Conservation (phyloP, 108 stramenopile species). For the Aurantiochytrium sp. region DNA sequence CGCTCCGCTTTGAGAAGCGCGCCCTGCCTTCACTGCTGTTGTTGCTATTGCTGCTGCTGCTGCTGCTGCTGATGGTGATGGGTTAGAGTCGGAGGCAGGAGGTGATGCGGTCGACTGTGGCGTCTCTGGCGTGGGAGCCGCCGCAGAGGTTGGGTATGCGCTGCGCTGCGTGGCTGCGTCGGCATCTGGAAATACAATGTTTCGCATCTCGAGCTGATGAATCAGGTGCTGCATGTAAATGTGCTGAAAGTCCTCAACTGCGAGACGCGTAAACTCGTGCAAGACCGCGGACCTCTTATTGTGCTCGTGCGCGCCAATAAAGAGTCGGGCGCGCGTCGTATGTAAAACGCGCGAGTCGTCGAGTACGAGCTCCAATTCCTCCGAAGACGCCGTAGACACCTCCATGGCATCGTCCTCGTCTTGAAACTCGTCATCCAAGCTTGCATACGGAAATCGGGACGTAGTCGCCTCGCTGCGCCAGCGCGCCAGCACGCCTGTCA, state of each 20-base stretch:
- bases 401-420: not conserved
- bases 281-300: not conserved
- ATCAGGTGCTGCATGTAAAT: not conserved
- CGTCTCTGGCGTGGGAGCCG: too few species aligned
- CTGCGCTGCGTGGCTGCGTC: not conserved
- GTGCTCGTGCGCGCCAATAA: not conserved
- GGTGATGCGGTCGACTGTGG: too few species aligned
- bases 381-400: not conserved
- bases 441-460: not conserved
- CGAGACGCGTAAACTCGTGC: not conserved
- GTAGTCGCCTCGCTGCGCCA: not conserved
- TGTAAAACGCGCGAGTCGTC: not conserved
- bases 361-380: not conserved
- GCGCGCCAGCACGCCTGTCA: not conserved
- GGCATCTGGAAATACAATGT: not conserved
- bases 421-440: not conserved
- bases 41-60: too few species aligned
- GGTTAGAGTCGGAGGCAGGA: too few species aligned
- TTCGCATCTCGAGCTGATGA: not conserved
- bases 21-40: not conserved
- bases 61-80: too few species aligned
- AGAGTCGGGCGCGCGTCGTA: not conserved
- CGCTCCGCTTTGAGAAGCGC: not conserved
- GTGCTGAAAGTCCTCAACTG: not conserved
- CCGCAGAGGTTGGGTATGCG: too few species aligned